phyloP scores from a whole-genome alignment of 2,329 filamentous ascomycete genomes.

The Cladosporium sp. region DNA sequence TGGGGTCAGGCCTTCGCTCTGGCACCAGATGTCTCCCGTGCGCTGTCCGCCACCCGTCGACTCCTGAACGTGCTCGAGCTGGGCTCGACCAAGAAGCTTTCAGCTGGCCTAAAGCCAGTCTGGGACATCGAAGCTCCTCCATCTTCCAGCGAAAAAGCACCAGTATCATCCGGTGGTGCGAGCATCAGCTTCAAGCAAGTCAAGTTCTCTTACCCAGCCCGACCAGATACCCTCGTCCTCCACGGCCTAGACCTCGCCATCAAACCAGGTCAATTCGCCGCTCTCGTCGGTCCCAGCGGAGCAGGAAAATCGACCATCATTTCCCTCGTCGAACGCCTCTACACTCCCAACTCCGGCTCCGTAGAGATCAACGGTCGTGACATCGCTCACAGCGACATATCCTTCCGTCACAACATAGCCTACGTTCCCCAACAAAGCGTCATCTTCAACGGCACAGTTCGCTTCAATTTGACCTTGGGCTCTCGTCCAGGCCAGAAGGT shows the following conservation, averaged over 20 bases:
- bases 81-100: slow-evolving; percentile 20
- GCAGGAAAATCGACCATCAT: slow-evolving; percentile 40
- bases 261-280: slow-evolving; percentile 36
- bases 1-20: slow-evolving; percentile 73
- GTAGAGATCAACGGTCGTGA: slow-evolving; percentile 52
- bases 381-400: slow-evolving; percentile 31
- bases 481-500: slow-evolving; percentile 53
- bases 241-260: slow-evolving; percentile 31
- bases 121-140: neutral
- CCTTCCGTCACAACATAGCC: slow-evolving; percentile 40
- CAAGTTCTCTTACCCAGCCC: slow-evolving; percentile 62
- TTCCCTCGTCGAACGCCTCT: slow-evolving; percentile 44
- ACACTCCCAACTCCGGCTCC: slow-evolving; percentile 60
- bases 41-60: slow-evolving; percentile 56
- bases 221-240: slow-evolving; percentile 56
- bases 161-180: neutral
- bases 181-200: slow-evolving; percentile 50
- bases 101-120: neutral
- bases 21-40: slow-evolving; percentile 68
- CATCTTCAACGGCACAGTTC: slow-evolving; percentile 43
- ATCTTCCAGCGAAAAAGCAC: neutral
- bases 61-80: slow-evolving; percentile 46
- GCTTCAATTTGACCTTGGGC: slow-evolving; percentile 36
- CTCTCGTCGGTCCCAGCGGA: slow-evolving; percentile 40
- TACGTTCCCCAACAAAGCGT: slow-evolving; percentile 47